phyloP scores from a whole-genome alignment of 148 eudicot genomes.

The Chenopodium suecicum region DNA sequence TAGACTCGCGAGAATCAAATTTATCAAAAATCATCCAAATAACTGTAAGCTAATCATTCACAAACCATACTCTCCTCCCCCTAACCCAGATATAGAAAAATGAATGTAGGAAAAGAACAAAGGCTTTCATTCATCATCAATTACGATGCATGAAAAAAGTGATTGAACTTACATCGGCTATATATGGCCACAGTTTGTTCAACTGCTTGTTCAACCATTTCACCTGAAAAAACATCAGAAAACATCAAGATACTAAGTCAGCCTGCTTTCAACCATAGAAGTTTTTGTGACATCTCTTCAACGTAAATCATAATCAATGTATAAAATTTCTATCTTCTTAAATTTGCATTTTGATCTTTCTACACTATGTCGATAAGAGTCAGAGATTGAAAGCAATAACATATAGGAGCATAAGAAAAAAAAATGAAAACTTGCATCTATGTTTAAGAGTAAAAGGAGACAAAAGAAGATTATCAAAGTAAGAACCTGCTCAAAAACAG shows the following conservation, averaged over 20 bases:
- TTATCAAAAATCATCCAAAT: background rate
- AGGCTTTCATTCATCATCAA: background rate
- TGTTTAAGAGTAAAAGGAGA: background rate
- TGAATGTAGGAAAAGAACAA: no score
- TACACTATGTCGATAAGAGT: background rate
- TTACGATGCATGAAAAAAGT: constrained; percentile 13
- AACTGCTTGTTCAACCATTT: constrained; percentile 91
- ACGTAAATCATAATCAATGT: background rate
- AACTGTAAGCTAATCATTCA: background rate
- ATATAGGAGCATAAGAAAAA: background rate
- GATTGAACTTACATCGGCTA: constrained; percentile 80
- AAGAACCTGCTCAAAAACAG: constrained; percentile 86
- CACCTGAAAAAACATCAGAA: constrained; percentile 55
- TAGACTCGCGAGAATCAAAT: background rate
- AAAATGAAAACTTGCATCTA: background rate
- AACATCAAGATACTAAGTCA: background rate
- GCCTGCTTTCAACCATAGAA: background rate
- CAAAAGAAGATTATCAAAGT: background rate
- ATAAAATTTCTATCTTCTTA: background rate
- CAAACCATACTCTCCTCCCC: background rate
- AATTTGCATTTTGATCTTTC: background rate
- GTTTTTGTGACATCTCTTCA: background rate
- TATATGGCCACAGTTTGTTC: constrained; percentile 86
- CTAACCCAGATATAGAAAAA: background rate
- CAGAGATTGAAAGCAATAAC: background rate